These are phyloP conservation scores for Aureoboletus auriporus DNA, from an alignment of 768 basidiomycete species.

Conservation along the genomic window DNA sequence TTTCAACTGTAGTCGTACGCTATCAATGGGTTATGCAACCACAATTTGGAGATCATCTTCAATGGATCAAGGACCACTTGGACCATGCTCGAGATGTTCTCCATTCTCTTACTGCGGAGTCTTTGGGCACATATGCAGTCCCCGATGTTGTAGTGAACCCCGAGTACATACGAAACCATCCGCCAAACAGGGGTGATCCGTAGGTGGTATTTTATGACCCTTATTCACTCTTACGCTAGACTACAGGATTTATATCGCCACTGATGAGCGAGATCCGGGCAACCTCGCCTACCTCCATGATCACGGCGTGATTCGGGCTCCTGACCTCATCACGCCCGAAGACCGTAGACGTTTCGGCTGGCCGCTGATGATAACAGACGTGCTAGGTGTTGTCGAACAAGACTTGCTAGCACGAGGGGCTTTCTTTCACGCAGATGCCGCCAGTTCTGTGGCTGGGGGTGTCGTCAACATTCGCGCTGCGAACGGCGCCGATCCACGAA, in stretches of 20 bases:
- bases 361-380: slow-evolving; percentile 40
- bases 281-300: slow-evolving; percentile 31
- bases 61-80: slow-evolving; percentile 28
- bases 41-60: slow-evolving; percentile 34
- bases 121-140: slow-evolving; percentile 20
- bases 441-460: slow-evolving; percentile 40
- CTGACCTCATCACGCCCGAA: slow-evolving; percentile 40
- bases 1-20: slow-evolving; percentile 23
- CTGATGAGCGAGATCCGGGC: slow-evolving; percentile 39
- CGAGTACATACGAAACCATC: slow-evolving; percentile 8
- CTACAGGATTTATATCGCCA: slow-evolving; percentile 34
- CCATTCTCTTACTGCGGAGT: slow-evolving; percentile 11
- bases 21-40: slow-evolving; percentile 34
- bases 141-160: neutral
- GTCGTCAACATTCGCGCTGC: slow-evolving; percentile 40
- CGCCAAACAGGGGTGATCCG: slow-evolving; percentile 20
- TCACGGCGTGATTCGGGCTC: slow-evolving; percentile 36
- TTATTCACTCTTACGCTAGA: slow-evolving; percentile 2
- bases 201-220: slow-evolving; percentile 6
- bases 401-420: slow-evolving; percentile 31
- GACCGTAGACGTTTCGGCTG: slow-evolving; percentile 41
- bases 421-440: slow-evolving; percentile 42
- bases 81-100: slow-evolving; percentile 20
- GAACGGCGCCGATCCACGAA: slow-evolving; percentile 37
- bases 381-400: slow-evolving; percentile 42